A percentile compares a stretch with the other conserved stretches of the same genome.
phyloP scores from a whole-genome alignment of 768 basidiomycete species.

The Suillus clintonianus region DNA sequence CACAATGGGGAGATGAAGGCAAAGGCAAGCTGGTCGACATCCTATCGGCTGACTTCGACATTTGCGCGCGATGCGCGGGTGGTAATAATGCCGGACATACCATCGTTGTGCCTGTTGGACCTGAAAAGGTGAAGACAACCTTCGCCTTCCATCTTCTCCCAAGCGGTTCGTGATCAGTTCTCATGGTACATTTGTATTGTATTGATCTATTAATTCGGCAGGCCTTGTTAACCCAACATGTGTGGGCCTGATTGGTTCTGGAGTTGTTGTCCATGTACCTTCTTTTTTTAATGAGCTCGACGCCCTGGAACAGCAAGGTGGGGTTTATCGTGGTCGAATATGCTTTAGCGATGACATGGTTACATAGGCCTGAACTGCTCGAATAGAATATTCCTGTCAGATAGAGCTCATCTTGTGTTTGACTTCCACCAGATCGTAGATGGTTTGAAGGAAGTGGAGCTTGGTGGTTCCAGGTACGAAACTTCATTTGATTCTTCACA shows the following conservation, averaged over 20 bases:
- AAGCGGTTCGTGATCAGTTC: slow-evolving; percentile 60
- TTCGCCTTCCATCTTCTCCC: slow-evolving; percentile 97
- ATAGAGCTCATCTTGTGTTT: slow-evolving; percentile 95
- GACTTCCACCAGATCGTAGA: slow-evolving; percentile 99
- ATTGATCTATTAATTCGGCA: slow-evolving; percentile 27
- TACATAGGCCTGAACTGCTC: slow-evolving; percentile 79
- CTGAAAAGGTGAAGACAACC: slow-evolving; percentile 72
- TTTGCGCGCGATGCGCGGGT: slow-evolving; percentile 96
- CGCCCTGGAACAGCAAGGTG: slow-evolving; percentile 80
- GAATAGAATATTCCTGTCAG: slow-evolving; percentile 86
- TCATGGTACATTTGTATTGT: background rate
- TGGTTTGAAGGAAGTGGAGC: slow-evolving; percentile 95
- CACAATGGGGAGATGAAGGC: slow-evolving; percentile 94
- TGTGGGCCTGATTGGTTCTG: slow-evolving; percentile 85
- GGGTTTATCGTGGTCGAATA: slow-evolving; percentile 9
- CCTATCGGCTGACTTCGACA: slow-evolving; percentile 82
- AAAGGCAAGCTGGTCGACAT: slow-evolving; percentile 98
- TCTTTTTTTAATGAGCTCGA: slow-evolving; percentile 95
- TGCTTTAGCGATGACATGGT: slow-evolving; percentile 4
- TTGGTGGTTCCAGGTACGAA: slow-evolving; percentile 79
- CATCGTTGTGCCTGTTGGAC: slow-evolving; percentile 78
- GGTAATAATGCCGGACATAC: slow-evolving; percentile 99
- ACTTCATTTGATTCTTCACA: slow-evolving; percentile 6
- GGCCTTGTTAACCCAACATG: slow-evolving; percentile 87
- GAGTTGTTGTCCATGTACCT: slow-evolving; percentile 95